These are phyloP conservation scores for Beta corolliflora DNA, from an alignment of 179 eudicot species.

Conservation along the genomic window DNA sequence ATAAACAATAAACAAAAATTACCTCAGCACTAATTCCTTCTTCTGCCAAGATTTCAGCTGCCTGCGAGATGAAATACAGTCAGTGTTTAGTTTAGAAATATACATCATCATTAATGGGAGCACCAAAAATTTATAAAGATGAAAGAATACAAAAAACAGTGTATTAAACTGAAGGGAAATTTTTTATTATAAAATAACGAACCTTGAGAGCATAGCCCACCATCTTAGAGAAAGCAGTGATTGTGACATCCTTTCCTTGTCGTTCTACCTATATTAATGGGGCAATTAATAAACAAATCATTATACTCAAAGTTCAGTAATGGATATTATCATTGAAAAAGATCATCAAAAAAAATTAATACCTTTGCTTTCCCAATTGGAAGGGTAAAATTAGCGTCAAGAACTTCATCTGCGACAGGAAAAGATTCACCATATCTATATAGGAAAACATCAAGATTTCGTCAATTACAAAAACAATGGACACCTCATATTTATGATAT, in stretches of 20 bases:
- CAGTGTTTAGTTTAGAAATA: not conserved
- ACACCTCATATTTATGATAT: not conserved
- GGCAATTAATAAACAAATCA: slow-evolving; percentile 1
- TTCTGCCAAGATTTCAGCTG: slow-evolving; percentile 49
- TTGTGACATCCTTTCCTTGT: slow-evolving; percentile 90
- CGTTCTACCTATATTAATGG: slow-evolving; percentile 62
- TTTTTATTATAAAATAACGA: slow-evolving; percentile 14
- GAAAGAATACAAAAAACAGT: not conserved
- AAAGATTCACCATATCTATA: slow-evolving; percentile 88
- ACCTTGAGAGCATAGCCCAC: slow-evolving; percentile 96
- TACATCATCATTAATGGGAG: not conserved
- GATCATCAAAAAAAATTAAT: not conserved
- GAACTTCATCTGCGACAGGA: slow-evolving; percentile 80
- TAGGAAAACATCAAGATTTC: slow-evolving; percentile 16
- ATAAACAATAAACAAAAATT: not conserved
- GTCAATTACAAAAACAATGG: not conserved
- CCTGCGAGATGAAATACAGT: slow-evolving; percentile 28
- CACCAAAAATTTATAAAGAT: not conserved
- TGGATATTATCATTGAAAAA: not conserved
- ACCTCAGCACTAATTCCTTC: slow-evolving; percentile 60
- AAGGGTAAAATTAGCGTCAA: slow-evolving; percentile 77
- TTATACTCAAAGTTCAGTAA: not conserved
- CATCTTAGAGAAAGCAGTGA: slow-evolving; percentile 91
- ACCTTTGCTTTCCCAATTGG: slow-evolving; percentile 98
- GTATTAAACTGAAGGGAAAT: not conserved